These are phyloP conservation scores for Ustilago loliicola DNA, from an alignment of 1,284 basidiomycete genomes.

Conservation along the genomic window DNA sequence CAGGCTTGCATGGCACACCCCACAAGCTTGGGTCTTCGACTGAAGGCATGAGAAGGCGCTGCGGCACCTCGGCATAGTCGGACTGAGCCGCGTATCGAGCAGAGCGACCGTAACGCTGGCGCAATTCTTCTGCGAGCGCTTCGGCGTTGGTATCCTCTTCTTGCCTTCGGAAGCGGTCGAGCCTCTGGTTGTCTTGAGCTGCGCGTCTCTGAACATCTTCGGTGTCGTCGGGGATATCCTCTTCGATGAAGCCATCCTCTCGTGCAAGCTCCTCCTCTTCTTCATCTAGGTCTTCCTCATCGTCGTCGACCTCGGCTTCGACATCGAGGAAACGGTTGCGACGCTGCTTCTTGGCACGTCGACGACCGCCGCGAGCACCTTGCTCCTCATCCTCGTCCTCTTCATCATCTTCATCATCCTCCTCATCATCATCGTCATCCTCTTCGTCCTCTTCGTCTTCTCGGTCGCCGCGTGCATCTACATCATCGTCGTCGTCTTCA, in stretches of 20 bases:
- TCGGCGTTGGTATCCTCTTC: conserved; percentile 86
- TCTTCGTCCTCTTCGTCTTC: conserved; percentile 58
- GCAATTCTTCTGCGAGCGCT: conserved; percentile 86
- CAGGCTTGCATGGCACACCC: conserved; percentile 94
- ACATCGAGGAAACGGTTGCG: conserved; percentile 89
- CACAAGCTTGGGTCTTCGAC: conserved; percentile 95
- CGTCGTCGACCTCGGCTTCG: conserved; percentile 87
- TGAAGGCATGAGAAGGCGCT: conserved; percentile 94
- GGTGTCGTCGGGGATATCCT: conserved; percentile 77
- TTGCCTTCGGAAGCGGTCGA: conserved; percentile 82
- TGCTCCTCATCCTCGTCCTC: conserved; percentile 59
- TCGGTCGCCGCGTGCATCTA: conserved; percentile 44
- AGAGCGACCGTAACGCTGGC: conserved; percentile 80
- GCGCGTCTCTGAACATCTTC: conserved; percentile 76
- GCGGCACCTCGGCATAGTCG: conserved; percentile 84
- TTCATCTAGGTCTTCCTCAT: conserved; percentile 69
- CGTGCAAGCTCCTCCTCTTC: conserved; percentile 69
- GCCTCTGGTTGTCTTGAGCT: conserved; percentile 79
- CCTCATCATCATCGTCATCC: conserved; percentile 62
- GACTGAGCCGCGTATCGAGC: conserved; percentile 68
- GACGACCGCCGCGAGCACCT: conserved; percentile 37
- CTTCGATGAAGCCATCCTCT: conserved; percentile 81
- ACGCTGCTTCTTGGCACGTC: conserved; percentile 58
- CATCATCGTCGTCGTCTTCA: conserved; percentile 52
- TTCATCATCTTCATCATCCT: conserved; percentile 63